Base-by-base conservation (phyloP, 164 flowering plant species). In the Berberis thunbergii region DNA sequence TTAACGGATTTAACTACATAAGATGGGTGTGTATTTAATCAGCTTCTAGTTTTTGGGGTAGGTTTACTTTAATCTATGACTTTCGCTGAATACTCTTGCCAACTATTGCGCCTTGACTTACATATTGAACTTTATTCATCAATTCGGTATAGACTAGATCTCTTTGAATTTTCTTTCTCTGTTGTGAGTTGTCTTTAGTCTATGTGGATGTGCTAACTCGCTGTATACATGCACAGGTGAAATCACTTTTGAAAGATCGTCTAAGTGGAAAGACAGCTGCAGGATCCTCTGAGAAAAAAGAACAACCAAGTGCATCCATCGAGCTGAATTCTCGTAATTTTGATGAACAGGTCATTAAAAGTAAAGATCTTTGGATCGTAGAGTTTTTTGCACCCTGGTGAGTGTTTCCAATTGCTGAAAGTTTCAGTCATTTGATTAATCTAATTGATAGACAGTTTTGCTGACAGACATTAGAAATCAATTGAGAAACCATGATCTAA, bases 311-410 rank as follows among this genome's bases (percentile, higher is more conserved):
- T 78, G 81, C 86, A 61, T 94, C 99, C 12, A 77, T 84, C 6
- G 96, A 84, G 72, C 63, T 91, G 73, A 89, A 72, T 74, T 84
- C 97, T 44, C 69, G 61, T 43, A 91, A 91, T 75, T 94, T 94
- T 74, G 99, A 94, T 71, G 91, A 94, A 48, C 65, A 78, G 73
- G 97, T 94, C 58, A 42, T 83, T 57, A 84, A 85, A 79, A 91
- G 99, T 68, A 94, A 94, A 80, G 97, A 91, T 6, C 86, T 94
- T 7, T 94, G 99, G 99, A 69, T 94, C 64, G 97, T 94, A 61
- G 99, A 94, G 73, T 94, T 94, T 73, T 94, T 86, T 78, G 97
- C 99, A 57, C 97, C 99, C 56, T 94, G 99, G 99, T 94, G 71
- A 76, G 86, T 76, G 11, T 54, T 53, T 48, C 59, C 49, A 49